phyloP scores from a whole-genome alignment of 1,284 basidiomycete genomes.

The Porogramme epimiltina region DNA sequence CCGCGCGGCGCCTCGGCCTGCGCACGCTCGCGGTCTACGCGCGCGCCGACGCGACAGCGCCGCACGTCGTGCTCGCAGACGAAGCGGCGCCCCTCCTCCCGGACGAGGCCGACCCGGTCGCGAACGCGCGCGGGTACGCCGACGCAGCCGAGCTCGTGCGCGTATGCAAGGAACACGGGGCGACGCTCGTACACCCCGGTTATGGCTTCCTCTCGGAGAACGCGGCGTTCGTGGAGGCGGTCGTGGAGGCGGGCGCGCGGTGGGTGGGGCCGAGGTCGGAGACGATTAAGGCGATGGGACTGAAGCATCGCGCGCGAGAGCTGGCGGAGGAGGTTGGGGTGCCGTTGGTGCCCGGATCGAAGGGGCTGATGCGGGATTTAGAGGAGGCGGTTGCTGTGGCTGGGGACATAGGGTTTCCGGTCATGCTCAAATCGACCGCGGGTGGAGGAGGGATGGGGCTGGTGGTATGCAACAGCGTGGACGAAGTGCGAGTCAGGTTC shows the following conservation, averaged over 20 bases:
- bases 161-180: constrained; percentile 44
- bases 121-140: constrained; percentile 42
- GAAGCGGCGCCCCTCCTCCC: constrained; percentile 43
- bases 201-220: constrained; percentile 75
- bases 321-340: constrained; percentile 52
- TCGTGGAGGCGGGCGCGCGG: constrained; percentile 49
- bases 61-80: constrained; percentile 55
- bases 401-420: constrained; percentile 53
- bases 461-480: constrained; percentile 51
- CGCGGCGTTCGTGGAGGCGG: constrained; percentile 52
- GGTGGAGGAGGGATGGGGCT: constrained; percentile 79
- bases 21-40: constrained; percentile 58
- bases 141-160: constrained; percentile 43
- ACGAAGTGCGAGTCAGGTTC: constrained; percentile 43
- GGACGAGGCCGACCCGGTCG: constrained; percentile 18
- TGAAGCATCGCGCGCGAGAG: constrained; percentile 62
- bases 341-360: constrained; percentile 60
- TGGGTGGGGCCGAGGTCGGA: constrained; percentile 64
- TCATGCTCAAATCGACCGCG: constrained; percentile 71
- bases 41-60: constrained; percentile 51
- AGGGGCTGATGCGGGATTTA: constrained; percentile 43
- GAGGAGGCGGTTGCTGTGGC: constrained; percentile 49
- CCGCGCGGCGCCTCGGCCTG: constrained; percentile 49
- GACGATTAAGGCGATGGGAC: constrained; percentile 57
- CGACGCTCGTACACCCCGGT: constrained; percentile 65